phyloP scores from a whole-genome alignment of 2,329 filamentous ascomycete genomes.

The Cladosporium sp. region DNA sequence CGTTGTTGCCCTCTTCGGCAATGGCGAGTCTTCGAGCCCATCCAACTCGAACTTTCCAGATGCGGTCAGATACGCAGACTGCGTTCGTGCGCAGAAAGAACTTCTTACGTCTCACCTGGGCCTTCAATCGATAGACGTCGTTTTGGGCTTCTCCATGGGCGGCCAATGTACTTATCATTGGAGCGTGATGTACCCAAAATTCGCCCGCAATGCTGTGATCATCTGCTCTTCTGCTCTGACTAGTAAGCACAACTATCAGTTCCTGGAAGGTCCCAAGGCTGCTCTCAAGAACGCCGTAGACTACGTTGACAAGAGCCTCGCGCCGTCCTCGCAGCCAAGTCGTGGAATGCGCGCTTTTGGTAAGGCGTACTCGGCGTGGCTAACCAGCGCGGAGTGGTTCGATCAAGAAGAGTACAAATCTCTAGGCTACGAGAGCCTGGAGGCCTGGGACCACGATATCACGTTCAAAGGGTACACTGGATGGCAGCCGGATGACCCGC shows the following conservation, averaged over 20 bases:
- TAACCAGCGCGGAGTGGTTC: conserved; percentile 44
- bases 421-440: conserved; percentile 36
- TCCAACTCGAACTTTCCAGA: conserved; percentile 11
- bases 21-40: conserved; percentile 9
- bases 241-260: conserved; percentile 55
- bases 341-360: conserved; percentile 43
- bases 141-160: conserved; percentile 60
- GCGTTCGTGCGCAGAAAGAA: conserved; percentile 25
- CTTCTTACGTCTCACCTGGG: conserved; percentile 27
- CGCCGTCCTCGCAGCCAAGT: conserved; percentile 38
- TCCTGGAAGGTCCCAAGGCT: conserved; percentile 55
- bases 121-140: conserved; percentile 36
- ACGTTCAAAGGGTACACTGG: conserved; percentile 4
- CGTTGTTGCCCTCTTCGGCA: conserved; percentile 13
- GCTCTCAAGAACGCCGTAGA: conserved; percentile 48
- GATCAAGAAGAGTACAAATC: conserved; percentile 35
- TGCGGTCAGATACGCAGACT: conserved; percentile 1
- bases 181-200: conserved; percentile 52
- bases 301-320: conserved; percentile 40
- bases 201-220: conserved; percentile 48
- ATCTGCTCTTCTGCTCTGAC: conserved; percentile 55
- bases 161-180: conserved; percentile 57
- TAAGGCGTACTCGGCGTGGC: conserved; percentile 38
- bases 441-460: conserved; percentile 30
- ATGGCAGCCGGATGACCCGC: conserved; percentile 39